Evolutionary conservation across 2,329 filamentous ascomycete species (phyloP).

Genomic region (Xylariales sp.): DNA sequence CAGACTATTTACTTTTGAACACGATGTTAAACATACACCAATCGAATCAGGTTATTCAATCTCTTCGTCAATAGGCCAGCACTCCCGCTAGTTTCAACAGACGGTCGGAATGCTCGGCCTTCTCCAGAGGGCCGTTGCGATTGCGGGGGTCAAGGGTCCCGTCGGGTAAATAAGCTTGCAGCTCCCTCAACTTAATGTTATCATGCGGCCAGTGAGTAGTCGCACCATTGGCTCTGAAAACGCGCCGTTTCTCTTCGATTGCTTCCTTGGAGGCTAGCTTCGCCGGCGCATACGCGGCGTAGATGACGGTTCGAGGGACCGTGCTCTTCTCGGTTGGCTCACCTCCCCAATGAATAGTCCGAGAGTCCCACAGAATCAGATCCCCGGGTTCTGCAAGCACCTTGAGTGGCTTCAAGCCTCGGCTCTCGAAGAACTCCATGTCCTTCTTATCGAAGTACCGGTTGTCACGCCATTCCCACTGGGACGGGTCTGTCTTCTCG

Average conservation of each 20-base stretch:
- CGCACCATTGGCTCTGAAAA: conserved; percentile 53
- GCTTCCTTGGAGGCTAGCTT: conserved; percentile 55
- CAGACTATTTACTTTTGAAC: neutral
- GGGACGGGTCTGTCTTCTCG: conserved; percentile 45
- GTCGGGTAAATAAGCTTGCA: conserved; percentile 11
- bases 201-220: conserved; percentile 57
- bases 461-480: conserved; percentile 53
- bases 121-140: conserved; percentile 15
- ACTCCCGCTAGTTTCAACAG: conserved; percentile 16
- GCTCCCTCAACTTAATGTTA: conserved; percentile 19
- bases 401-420: conserved; percentile 51
- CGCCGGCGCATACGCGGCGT: conserved; percentile 57
- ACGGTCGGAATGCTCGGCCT: conserved; percentile 13
- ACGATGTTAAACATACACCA: neutral
- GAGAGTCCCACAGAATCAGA: conserved; percentile 54
- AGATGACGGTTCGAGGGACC: conserved; percentile 51
- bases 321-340: conserved; percentile 45
- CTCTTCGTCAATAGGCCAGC: conserved; percentile 5
- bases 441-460: conserved; percentile 52
- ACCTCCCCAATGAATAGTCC: conserved; percentile 57
- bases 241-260: conserved; percentile 55
- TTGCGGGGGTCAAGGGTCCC: conserved; percentile 18
- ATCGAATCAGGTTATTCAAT: neutral
- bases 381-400: conserved; percentile 58
- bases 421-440: conserved; percentile 52